Base-by-base conservation (phyloP, 257 asterid species). In the Pogostemon cablin region DNA sequence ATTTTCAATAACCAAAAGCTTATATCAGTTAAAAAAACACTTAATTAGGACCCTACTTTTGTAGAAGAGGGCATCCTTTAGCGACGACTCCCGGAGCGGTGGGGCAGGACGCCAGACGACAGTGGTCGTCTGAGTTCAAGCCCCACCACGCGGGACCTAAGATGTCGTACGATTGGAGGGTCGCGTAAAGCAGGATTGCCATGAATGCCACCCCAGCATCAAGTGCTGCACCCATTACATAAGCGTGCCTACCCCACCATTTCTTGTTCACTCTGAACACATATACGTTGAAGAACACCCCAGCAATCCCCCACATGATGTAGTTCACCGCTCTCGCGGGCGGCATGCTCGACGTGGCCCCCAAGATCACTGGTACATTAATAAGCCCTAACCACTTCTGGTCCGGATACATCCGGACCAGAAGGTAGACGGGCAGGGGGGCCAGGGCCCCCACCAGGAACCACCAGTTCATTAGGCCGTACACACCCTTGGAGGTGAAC, bases 171-270 rank as follows among this genome's bases (percentile, higher is more conserved):
- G 74, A 57, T 52, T 80, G 90, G 71, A 92, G 77, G 2, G 87
- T 55, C 32, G 90, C 75, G 72, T 71, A 92, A 6, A 88, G 64
- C 65, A 90, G 12, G 44, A 92, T 85, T 0, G 82, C 96, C 92
- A 90, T 71, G 79, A 90, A 92, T 0, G 98, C 98, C 2, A 89
- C 65, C 11, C 96, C 98, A 4, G 96, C 91, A 25, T 84, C 86
- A 6, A 92, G 78, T 5, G 88, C 95, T 0, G 92, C 93, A 2
- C 90, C 87, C 78, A 92, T 17, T 2, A 92, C 86, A 32, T 90
- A 88, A 38, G 89, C 90, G 34, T 88, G 81, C 17, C 88, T 79
- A 20, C 89, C 88, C 96, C 97, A 88, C 87, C 90, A 81, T 7
- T 75, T 65, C 75, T 80, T 82, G 7, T 80, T 44, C 80, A 82